Percentiles rank a stretch among this genome's conserved stretches.
These are phyloP conservation scores for Paspalum vaginatum DNA, from an alignment of 176 grass and related monocot genomes.

Conservation along the genomic window DNA sequence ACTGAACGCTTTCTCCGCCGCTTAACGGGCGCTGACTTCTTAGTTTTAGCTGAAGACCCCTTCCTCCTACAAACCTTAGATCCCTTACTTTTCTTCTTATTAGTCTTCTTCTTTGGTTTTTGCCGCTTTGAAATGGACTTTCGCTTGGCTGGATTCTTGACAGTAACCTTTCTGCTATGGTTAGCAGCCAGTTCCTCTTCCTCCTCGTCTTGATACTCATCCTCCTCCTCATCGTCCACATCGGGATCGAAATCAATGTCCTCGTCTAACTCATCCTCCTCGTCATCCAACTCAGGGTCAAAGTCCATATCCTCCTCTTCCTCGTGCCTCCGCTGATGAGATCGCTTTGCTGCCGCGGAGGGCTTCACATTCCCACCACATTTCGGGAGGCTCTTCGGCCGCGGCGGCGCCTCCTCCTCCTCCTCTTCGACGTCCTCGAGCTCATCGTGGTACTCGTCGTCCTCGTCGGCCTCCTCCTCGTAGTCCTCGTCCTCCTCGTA, in stretches of 20 bases:
- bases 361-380: conserved; percentile 6
- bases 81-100: conserved; percentile 42
- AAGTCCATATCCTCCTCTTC: conserved; percentile 57
- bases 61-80: conserved; percentile 51
- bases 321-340: conserved; percentile 32
- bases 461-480: conserved; percentile 44
- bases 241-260: conserved; percentile 67
- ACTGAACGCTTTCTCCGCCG: conserved; percentile 24
- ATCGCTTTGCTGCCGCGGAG: conserved; percentile 2
- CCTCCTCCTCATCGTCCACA: conserved; percentile 39
- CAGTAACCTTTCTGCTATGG: conserved; percentile 34
- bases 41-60: conserved; percentile 22
- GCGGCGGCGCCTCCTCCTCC: conserved; percentile 27
- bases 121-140: conserved; percentile 38
- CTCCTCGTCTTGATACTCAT: conserved; percentile 58
- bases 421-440: conserved; percentile 32
- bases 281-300: conserved; percentile 54
- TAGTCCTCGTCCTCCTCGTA: conserved; percentile 56
- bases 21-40: conserved; percentile 16
- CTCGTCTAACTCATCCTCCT: conserved; percentile 35
- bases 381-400: not conserved
- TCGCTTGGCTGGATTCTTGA: conserved; percentile 27
- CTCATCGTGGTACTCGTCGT: conserved; percentile 17
- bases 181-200: conserved; percentile 50
- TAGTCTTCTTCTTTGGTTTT: not conserved